Conservation (phyloP, 2,329 filamentous ascomycete genomes). For the Byssoonygena ceratinophila region DNA sequence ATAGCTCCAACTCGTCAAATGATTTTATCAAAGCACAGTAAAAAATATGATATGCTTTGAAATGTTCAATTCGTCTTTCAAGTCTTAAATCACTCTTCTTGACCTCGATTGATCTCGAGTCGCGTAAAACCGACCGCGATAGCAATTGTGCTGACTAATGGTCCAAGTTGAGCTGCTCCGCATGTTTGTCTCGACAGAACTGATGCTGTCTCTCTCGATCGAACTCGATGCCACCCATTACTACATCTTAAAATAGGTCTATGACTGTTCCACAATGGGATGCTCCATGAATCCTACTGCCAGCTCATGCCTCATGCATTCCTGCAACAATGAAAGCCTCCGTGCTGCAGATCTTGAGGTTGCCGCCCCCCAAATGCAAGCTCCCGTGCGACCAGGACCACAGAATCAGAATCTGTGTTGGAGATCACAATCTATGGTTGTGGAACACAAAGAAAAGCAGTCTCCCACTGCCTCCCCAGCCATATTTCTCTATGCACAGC, state of each 20-base stretch:
- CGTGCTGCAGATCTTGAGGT: not conserved
- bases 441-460: not conserved
- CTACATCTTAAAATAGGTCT: not conserved
- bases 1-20: slow-evolving; percentile 4
- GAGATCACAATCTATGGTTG: not conserved
- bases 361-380: not conserved
- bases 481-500: not conserved
- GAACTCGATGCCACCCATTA: too few species aligned
- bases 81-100: too few species aligned
- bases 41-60: slow-evolving; percentile 12
- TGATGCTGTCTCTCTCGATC: too few species aligned
- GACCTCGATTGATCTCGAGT: too few species aligned
- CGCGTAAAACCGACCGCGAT: too few species aligned
- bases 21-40: slow-evolving; percentile 11
- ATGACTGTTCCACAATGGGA: not conserved
- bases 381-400: not conserved
- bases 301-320: not conserved
- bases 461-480: not conserved
- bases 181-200: too few species aligned
- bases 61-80: slow-evolving; percentile 3
- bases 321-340: not conserved
- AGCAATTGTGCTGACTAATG: too few species aligned
- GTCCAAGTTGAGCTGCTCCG: too few species aligned
- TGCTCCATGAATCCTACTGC: not conserved
- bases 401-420: not conserved